Percentiles rank a stretch among this genome's conserved stretches.
phyloP scores from a whole-genome alignment of 2,329 filamentous ascomycete genomes.

The Talaromyces pinophilus region DNA sequence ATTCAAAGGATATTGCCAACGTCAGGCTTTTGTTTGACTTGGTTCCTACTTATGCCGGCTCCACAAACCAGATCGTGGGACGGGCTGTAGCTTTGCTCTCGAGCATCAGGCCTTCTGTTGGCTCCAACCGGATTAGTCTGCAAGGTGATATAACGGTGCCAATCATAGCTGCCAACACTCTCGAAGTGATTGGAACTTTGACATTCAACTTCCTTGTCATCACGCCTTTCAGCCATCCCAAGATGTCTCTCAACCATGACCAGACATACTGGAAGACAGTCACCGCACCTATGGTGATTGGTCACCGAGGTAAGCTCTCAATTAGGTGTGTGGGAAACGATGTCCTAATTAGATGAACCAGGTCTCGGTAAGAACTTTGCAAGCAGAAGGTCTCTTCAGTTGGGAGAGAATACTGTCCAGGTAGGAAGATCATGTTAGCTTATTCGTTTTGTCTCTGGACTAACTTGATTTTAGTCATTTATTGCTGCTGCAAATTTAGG shows the following conservation, averaged over 20 bases:
- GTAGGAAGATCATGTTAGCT: not conserved
- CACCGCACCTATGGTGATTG: conserved; percentile 79
- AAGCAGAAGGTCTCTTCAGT: conserved; percentile 80
- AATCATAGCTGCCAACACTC: conserved; percentile 74
- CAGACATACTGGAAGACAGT: conserved; percentile 97
- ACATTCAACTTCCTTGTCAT: conserved; percentile 98
- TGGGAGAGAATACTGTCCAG: conserved; percentile 92
- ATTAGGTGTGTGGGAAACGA: conserved; percentile 3
- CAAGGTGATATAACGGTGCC: conserved; percentile 92
- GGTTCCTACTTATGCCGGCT: conserved; percentile 88
- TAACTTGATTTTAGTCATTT: conserved; percentile 62
- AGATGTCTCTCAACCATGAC: conserved; percentile 79
- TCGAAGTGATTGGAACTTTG: conserved; percentile 90
- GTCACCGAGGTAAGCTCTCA: conserved; percentile 55
- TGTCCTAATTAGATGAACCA: conserved; percentile 52
- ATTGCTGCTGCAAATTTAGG: conserved; percentile 94
- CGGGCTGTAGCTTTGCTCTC: conserved; percentile 86
- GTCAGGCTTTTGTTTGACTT: conserved; percentile 94
- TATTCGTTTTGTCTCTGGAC: not conserved
- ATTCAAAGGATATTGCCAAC: conserved; percentile 71
- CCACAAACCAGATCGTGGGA: conserved; percentile 77
- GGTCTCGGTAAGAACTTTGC: conserved; percentile 88
- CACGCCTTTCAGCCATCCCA: conserved; percentile 89
- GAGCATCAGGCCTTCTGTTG: conserved; percentile 78
- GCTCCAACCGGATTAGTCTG: conserved; percentile 82